Evolutionary conservation across 345 rosid species (phyloP).

Genomic region (Rhodomyrtus tomentosa): DNA sequence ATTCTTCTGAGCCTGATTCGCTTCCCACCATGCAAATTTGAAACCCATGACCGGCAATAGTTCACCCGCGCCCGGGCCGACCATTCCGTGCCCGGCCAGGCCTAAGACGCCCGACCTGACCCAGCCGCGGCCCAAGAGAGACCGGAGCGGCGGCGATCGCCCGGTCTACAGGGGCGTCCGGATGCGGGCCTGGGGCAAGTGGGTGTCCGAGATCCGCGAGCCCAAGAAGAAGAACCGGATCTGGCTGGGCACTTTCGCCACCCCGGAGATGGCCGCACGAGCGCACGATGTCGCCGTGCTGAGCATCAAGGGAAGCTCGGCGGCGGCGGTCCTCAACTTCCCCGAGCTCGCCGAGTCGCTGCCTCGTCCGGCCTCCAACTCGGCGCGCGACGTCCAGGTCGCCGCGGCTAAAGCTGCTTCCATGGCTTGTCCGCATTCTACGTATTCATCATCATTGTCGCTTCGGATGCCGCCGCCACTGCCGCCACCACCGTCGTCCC

Average conservation of each 20-base stretch:
- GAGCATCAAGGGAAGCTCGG: constrained; percentile 37
- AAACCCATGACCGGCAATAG: not conserved
- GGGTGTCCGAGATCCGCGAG: constrained; percentile 66
- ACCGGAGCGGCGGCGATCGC: constrained; percentile 13
- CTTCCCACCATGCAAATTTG: not conserved
- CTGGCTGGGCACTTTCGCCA: constrained; percentile 57
- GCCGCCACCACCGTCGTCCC: not conserved
- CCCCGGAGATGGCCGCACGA: constrained; percentile 60
- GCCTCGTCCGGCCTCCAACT: constrained; percentile 34
- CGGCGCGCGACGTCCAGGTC: constrained; percentile 37
- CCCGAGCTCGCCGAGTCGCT: constrained; percentile 31
- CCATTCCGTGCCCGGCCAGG: too few species aligned
- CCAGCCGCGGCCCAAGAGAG: not conserved
- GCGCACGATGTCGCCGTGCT: constrained; percentile 56
- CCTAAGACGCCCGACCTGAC: not conserved
- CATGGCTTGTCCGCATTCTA: constrained; percentile 6
- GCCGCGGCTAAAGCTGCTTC: constrained; percentile 52
- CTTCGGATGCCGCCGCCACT: not conserved
- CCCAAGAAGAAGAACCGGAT: constrained; percentile 56
- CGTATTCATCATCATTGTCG: not conserved
- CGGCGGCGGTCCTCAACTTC: constrained; percentile 45
- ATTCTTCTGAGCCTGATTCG: not conserved
- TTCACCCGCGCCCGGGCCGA: not conserved
- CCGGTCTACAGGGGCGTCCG: constrained; percentile 52
- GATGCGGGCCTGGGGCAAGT: constrained; percentile 53